Percentiles rank a stretch among this genome's conserved stretches.
phyloP scores from a whole-genome alignment of 805 yeast genomes.

The Lipomyces orientalis region DNA sequence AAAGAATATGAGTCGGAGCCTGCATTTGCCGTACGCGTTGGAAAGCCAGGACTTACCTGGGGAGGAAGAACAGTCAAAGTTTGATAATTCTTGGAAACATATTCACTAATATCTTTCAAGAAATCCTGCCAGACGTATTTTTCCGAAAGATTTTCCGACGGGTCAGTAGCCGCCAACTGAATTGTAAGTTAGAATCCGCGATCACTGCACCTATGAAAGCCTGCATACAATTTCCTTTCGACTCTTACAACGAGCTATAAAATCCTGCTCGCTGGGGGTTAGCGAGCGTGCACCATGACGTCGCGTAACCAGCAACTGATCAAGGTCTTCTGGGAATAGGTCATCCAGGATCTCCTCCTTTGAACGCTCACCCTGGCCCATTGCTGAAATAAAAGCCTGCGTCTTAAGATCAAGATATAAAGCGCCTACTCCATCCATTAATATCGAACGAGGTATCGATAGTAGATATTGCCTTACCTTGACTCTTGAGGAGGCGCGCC shows the following conservation, averaged over 20 bases:
- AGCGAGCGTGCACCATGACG: conserved; percentile 47
- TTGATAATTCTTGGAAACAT: conserved; percentile 62
- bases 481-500: conserved; percentile 75
- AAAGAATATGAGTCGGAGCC: not conserved
- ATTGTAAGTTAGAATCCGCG: not conserved
- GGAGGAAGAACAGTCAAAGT: conserved; percentile 28
- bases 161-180: conserved; percentile 52
- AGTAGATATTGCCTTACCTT: conserved; percentile 46
- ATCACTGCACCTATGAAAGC: not conserved
- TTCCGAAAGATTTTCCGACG: conserved; percentile 62
- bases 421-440: conserved; percentile 41
- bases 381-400: conserved; percentile 90
- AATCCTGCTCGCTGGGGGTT: conserved; percentile 80
- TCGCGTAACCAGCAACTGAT: conserved; percentile 49
- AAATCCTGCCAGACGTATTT: conserved; percentile 88
- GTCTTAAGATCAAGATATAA: conserved; percentile 87
- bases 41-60: not conserved
- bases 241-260: conserved; percentile 71
- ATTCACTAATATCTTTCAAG: conserved; percentile 77
- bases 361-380: conserved; percentile 64
- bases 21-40: not conserved
- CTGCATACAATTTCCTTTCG: conserved; percentile 58
- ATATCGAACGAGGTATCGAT: conserved; percentile 42
- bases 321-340: conserved; percentile 72
- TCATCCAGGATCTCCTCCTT: conserved; percentile 72